phyloP scores from a whole-genome alignment of 2,329 filamentous ascomycete genomes.

The Trichoderma brevicompactum region DNA sequence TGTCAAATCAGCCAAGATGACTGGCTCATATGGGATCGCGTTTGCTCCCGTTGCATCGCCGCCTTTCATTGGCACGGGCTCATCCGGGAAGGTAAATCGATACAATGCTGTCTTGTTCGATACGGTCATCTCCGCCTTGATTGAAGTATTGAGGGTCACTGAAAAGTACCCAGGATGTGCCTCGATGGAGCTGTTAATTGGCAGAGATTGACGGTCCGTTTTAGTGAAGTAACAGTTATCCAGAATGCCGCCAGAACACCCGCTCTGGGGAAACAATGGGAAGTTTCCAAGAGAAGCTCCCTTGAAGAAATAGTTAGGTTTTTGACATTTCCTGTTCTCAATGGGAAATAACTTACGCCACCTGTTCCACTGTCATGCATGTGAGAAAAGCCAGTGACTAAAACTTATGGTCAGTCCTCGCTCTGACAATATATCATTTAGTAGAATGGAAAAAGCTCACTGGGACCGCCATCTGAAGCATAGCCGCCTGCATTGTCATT shows the following conservation, averaged over 20 bases:
- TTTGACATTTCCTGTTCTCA: neutral
- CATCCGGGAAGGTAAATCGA: conserved; percentile 59
- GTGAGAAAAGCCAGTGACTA: conserved; percentile 40
- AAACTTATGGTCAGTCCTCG: neutral
- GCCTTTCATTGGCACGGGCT: conserved; percentile 32
- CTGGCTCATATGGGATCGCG: conserved; percentile 43
- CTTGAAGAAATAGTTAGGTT: conserved; percentile 22
- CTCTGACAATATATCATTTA: neutral
- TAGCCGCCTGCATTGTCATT: conserved; percentile 38
- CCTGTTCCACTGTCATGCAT: conserved; percentile 41
- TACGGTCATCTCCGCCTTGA: conserved; percentile 64
- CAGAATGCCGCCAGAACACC: conserved; percentile 50
- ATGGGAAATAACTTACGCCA: conserved; percentile 37
- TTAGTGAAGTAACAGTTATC: conserved; percentile 58
- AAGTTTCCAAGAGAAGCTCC: conserved; percentile 57
- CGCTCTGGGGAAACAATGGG: conserved; percentile 54
- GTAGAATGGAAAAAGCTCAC: conserved; percentile 26
- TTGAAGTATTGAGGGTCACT: conserved; percentile 58
- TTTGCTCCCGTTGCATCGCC: conserved; percentile 13
- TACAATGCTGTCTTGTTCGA: conserved; percentile 64
- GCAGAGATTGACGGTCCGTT: conserved; percentile 50
- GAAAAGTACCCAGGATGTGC: conserved; percentile 66
- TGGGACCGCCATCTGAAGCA: conserved; percentile 35
- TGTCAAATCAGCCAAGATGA: conserved; percentile 62
- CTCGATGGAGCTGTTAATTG: conserved; percentile 54